These are phyloP conservation scores for Kwoniella sp. DNA, from an alignment of 768 basidiomycete species.

Conservation along the genomic window DNA sequence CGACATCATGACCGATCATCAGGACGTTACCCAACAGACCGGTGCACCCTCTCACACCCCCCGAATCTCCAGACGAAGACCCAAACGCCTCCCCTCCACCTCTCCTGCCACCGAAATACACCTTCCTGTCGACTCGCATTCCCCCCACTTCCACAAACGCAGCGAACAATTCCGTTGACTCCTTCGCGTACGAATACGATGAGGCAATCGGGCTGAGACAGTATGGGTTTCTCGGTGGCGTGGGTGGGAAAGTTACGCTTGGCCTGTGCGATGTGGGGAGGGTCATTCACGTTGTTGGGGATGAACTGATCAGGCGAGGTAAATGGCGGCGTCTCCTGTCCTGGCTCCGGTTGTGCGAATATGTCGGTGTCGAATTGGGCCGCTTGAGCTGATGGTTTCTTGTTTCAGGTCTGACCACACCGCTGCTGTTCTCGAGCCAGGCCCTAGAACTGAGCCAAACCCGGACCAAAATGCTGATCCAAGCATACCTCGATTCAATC, in stretches of 20 bases:
- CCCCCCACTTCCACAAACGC: constrained; percentile 16
- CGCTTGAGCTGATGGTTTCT: too few relatives aligned
- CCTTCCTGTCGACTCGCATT: constrained; percentile 37
- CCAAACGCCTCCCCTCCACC: constrained; percentile 13
- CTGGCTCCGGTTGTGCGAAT: background rate
- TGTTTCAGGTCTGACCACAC: constrained; percentile 68
- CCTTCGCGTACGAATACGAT: constrained; percentile 35
- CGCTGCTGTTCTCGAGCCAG: constrained; percentile 85
- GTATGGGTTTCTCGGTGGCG: constrained; percentile 47
- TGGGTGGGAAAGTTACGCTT: constrained; percentile 32
- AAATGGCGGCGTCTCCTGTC: too few relatives aligned
- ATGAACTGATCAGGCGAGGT: constrained; percentile 45
- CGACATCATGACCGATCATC: too few relatives aligned
- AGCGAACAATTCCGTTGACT: constrained; percentile 41
- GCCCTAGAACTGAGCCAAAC: constrained; percentile 80
- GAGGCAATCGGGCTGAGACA: constrained; percentile 23
- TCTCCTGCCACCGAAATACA: constrained; percentile 38
- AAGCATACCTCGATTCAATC: constrained; percentile 67
- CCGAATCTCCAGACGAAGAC: constrained; percentile 15
- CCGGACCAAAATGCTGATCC: constrained; percentile 75
- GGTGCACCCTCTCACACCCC: constrained; percentile 16
- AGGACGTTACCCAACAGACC: constrained; percentile 18
- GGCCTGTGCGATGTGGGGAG: constrained; percentile 42
- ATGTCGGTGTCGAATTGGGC: too few relatives aligned
- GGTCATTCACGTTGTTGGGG: constrained; percentile 40